Evolutionary conservation across 106 monocot genomes (phyloP).

Genomic region (Platanthera guangdongensis): DNA sequence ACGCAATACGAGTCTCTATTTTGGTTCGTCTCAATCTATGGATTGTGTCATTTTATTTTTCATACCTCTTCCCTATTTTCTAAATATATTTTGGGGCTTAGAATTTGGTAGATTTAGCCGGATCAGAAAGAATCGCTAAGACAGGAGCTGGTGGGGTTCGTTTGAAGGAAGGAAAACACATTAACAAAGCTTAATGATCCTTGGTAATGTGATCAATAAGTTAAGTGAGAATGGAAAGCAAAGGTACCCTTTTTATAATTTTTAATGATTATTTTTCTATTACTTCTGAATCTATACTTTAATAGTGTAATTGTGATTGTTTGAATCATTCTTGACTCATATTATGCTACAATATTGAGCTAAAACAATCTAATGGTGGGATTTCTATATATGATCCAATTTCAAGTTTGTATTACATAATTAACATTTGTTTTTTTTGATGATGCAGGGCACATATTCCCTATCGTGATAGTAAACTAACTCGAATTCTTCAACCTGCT

Average conservation of each 20-base stretch:
- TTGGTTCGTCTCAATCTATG: constrained; percentile 38
- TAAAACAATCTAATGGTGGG: not conserved
- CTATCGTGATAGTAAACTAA: constrained; percentile 94
- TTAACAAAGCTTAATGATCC: constrained; percentile 95
- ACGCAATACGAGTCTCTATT: constrained; percentile 90
- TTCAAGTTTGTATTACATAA: not conserved
- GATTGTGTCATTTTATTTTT: not conserved
- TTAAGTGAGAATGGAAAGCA: constrained; percentile 75
- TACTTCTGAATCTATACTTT: not conserved
- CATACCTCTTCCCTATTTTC: not conserved
- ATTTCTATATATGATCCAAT: not conserved
- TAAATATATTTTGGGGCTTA: constrained; percentile 14
- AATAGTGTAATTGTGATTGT: not conserved
- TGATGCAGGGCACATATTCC: constrained; percentile 64
- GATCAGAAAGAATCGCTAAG: constrained; percentile 89
- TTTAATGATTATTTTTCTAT: not conserved
- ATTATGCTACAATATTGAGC: not conserved
- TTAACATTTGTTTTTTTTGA: not conserved
- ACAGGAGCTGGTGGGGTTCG: constrained; percentile 92
- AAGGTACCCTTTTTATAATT: constrained; percentile 32
- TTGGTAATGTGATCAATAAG: constrained; percentile 96
- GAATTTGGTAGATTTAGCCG: constrained; percentile 96
- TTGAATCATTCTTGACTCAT: not conserved
- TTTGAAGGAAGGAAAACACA: constrained; percentile 93
- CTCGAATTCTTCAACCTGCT: constrained; percentile 91